Conservation (phyloP, 2,329 filamentous ascomycete species). For the Penicillium occitanis region DNA sequence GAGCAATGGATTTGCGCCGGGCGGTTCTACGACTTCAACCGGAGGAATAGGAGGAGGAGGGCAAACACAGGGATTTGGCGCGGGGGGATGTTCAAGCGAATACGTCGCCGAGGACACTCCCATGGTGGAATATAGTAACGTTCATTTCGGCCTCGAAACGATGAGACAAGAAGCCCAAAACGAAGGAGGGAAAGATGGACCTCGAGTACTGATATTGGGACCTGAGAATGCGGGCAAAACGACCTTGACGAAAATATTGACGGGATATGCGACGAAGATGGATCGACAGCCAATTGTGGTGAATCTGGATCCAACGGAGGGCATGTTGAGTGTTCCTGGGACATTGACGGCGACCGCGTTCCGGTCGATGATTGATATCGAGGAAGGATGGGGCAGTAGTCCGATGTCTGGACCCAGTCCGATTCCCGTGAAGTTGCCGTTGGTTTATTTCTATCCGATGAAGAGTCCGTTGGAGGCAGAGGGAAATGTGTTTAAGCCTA, state of each 20-base stretch:
- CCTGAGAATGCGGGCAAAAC: conserved; percentile 80
- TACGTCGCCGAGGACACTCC: conserved; percentile 77
- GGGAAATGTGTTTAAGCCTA: conserved; percentile 67
- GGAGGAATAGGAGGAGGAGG: conserved; percentile 59
- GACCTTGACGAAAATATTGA: conserved; percentile 71
- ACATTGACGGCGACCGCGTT: conserved; percentile 85
- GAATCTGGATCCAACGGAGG: conserved; percentile 80
- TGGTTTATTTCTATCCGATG: conserved; percentile 86
- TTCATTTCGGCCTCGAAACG: conserved; percentile 81
- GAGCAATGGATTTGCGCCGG: conserved; percentile 31
- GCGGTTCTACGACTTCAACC: conserved; percentile 28
- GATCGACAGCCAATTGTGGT: conserved; percentile 76
- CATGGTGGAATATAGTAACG: conserved; percentile 75
- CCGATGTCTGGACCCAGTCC: conserved; percentile 87
- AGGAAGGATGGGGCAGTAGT: conserved; percentile 84
- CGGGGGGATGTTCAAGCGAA: conserved; percentile 66
- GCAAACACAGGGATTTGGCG: conserved; percentile 33
- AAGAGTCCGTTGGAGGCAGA: conserved; percentile 68
- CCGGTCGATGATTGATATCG: conserved; percentile 81
- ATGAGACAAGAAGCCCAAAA: conserved; percentile 63
- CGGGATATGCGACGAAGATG: conserved; percentile 73
- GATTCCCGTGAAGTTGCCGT: conserved; percentile 84
- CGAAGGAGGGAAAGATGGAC: conserved; percentile 57
- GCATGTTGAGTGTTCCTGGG: conserved; percentile 73
- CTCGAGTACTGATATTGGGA: conserved; percentile 81